phyloP scores from a whole-genome alignment of 108 stramenopile species.

The Skeletonema potamos region DNA sequence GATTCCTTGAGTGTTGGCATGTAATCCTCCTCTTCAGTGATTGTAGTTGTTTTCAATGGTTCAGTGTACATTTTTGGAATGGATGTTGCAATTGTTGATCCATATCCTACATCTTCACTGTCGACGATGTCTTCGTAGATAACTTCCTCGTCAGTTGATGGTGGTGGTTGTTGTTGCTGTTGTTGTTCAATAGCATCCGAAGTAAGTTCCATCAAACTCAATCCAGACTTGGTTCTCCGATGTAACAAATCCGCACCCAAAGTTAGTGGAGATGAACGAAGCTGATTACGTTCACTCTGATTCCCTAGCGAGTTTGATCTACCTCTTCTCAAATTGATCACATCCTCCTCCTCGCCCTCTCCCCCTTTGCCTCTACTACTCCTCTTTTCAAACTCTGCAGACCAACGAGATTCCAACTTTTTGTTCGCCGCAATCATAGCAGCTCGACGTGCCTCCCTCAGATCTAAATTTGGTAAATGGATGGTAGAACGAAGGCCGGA shows the following conservation, averaged over 20 bases:
- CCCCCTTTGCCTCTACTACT: background rate
- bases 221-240: slow-evolving; percentile 2
- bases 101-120: slow-evolving; percentile 4
- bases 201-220: slow-evolving; percentile 20
- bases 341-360: background rate
- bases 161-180: background rate
- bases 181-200: background rate
- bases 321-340: background rate
- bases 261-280: background rate
- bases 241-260: background rate
- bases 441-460: slow-evolving; percentile 9
- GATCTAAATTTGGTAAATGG: slow-evolving; percentile 22
- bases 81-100: background rate
- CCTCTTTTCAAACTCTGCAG: background rate
- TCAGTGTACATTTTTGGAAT: background rate
- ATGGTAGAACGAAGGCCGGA: slow-evolving; percentile 7
- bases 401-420: background rate
- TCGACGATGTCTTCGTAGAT: background rate
- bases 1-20: background rate
- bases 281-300: background rate
- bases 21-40: background rate
- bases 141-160: background rate
- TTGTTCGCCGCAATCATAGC: background rate
- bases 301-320: slow-evolving; percentile 16
- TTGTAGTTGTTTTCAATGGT: background rate